A percentile compares a stretch with the other conserved stretches of the same genome.
These are phyloP conservation scores for Vachellia collinsii DNA, from an alignment of 306 rosid genomes.

Conservation along the genomic window DNA sequence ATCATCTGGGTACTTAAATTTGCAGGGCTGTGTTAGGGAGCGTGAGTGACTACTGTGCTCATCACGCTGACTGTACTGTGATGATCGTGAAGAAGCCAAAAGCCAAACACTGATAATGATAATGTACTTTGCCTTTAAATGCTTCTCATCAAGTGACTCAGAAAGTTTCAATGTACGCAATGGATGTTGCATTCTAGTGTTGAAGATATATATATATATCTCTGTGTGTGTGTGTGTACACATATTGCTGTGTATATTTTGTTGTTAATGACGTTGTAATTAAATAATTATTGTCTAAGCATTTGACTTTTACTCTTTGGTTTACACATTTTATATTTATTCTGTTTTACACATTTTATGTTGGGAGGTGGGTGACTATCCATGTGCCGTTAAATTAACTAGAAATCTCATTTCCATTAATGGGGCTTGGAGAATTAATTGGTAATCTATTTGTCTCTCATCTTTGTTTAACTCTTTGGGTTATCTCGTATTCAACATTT, in stretches of 20 bases:
- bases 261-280: neutral
- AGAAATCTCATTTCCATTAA: too few relatives aligned
- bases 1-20: neutral
- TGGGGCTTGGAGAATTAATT: too few relatives aligned
- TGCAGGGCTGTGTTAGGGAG: slow-evolving; percentile 82
- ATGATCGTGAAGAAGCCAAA: slow-evolving; percentile 83
- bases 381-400: too few relatives aligned
- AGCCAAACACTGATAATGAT: slow-evolving; percentile 58
- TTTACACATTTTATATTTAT: neutral
- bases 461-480: too few relatives aligned
- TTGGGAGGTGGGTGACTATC: too few relatives aligned
- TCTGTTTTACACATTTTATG: too few relatives aligned
- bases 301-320: neutral
- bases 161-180: too few relatives aligned
- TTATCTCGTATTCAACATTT: too few relatives aligned
- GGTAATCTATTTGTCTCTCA: too few relatives aligned
- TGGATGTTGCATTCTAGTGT: neutral
- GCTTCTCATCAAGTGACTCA: too few relatives aligned
- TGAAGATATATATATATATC: neutral
- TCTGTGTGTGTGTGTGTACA: too few relatives aligned
- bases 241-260: neutral
- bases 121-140: too few relatives aligned
- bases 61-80: slow-evolving; percentile 75
- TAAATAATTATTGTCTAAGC: neutral
- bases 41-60: slow-evolving; percentile 87